Conservation (phyloP, 495 filamentous ascomycete genomes). For the Talaromyces borbonicus region DNA sequence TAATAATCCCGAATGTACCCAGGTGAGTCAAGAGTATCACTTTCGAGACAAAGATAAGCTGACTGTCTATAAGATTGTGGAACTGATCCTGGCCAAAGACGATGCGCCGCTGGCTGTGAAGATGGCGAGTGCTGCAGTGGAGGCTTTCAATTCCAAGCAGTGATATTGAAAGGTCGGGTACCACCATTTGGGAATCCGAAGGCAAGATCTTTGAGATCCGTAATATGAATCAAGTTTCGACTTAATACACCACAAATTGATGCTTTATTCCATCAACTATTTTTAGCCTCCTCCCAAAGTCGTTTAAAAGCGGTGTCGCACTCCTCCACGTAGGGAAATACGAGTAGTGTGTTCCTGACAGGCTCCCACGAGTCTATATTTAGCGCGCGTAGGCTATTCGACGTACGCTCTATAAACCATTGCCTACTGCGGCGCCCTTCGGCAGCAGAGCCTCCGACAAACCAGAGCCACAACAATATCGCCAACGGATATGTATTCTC, state of each 20-base stretch:
- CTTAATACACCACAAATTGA: not conserved
- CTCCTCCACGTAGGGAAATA: not conserved
- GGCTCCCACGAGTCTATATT: not conserved
- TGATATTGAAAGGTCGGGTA: not conserved
- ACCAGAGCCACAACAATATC: not conserved
- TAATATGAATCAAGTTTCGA: not conserved
- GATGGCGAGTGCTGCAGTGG: not conserved
- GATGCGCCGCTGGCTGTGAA: constrained; percentile 1
- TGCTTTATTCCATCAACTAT: not conserved
- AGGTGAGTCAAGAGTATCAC: not conserved
- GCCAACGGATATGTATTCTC: not conserved
- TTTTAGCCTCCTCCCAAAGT: not conserved
- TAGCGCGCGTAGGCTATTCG: not conserved
- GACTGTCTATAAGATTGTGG: not conserved
- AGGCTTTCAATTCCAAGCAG: not conserved
- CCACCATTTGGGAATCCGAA: no score
- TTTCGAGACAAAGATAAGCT: not conserved
- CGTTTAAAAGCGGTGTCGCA: not conserved
- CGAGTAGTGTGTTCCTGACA: not conserved
- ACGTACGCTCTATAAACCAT: not conserved
- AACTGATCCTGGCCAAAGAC: not conserved
- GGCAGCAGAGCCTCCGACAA: not conserved
- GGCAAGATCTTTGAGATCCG: not conserved
- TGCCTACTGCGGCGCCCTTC: not conserved
- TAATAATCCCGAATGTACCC: constrained; percentile 1